These are phyloP conservation scores for Triticum turgidum DNA, from an alignment of 176 grass and related monocot species.

Conservation along the genomic window DNA sequence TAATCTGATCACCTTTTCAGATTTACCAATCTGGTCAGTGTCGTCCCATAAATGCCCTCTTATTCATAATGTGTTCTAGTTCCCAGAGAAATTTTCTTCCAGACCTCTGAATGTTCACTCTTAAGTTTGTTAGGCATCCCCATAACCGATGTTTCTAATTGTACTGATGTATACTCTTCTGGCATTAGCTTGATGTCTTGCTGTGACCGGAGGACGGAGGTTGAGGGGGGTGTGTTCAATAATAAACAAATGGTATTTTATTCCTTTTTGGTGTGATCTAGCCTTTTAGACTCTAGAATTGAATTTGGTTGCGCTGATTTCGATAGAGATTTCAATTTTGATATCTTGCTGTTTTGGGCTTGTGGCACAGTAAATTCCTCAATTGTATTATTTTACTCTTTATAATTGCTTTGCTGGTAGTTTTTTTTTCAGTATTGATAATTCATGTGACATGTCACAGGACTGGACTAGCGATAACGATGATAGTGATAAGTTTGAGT, in stretches of 20 bases:
- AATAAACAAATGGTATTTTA: not conserved
- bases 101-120: not conserved
- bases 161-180: not conserved
- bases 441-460: constrained; percentile 29
- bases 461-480: constrained; percentile 43
- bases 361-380: not conserved
- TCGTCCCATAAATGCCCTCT: not conserved
- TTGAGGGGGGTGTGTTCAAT: not conserved
- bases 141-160: not conserved
- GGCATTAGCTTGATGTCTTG: not conserved
- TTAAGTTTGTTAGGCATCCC: not conserved
- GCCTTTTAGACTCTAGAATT: not conserved
- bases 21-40: not conserved
- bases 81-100: not conserved
- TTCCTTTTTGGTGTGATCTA: not conserved
- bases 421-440: not conserved
- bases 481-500: constrained; percentile 28
- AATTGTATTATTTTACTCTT: not conserved
- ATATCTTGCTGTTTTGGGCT: not conserved
- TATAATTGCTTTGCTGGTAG: not conserved
- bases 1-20: not conserved
- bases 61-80: not conserved
- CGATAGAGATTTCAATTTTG: not conserved
- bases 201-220: not conserved
- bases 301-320: not conserved